phyloP scores from a whole-genome alignment of 2,329 filamentous ascomycete genomes.

The Lachnellula arida region DNA sequence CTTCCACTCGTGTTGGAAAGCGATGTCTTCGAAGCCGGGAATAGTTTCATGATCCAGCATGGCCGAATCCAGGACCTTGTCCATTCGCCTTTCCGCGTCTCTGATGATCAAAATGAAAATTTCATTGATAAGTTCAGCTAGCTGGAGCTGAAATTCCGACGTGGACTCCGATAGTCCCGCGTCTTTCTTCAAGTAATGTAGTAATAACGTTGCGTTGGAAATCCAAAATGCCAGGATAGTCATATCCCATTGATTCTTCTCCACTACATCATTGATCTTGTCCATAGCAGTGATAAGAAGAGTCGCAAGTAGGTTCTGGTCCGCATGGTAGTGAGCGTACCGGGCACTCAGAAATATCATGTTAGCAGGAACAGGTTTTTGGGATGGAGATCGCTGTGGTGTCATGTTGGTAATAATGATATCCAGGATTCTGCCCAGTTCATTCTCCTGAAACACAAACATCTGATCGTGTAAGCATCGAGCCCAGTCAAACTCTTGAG shows the following conservation, averaged over 20 bases:
- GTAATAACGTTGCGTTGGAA: constrained; percentile 89
- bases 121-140: constrained; percentile 93
- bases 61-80: constrained; percentile 87
- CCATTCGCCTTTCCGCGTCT: constrained; percentile 90
- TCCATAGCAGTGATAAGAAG: constrained; percentile 85
- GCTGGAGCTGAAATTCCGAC: constrained; percentile 83
- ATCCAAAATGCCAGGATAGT: constrained; percentile 99
- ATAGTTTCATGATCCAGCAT: constrained; percentile 99
- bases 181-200: constrained; percentile 97
- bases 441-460: constrained; percentile 97
- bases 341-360: constrained; percentile 92
- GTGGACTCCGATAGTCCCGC: constrained; percentile 74
- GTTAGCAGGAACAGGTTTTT: constrained; percentile 96
- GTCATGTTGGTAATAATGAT: constrained; percentile 98
- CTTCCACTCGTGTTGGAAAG: constrained; percentile 98
- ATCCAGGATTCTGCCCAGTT: constrained; percentile 85
- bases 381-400: constrained; percentile 88
- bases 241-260: constrained; percentile 97
- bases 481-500: constrained; percentile 94
- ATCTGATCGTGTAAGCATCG: constrained; percentile 95
- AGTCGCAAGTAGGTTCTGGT: constrained; percentile 73
- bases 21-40: constrained; percentile 91
- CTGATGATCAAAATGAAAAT: constrained; percentile 97
- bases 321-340: constrained; percentile 96
- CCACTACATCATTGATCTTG: constrained; percentile 96